phyloP scores from a whole-genome alignment of 805 yeast species.

The Candida fluviatilis region DNA sequence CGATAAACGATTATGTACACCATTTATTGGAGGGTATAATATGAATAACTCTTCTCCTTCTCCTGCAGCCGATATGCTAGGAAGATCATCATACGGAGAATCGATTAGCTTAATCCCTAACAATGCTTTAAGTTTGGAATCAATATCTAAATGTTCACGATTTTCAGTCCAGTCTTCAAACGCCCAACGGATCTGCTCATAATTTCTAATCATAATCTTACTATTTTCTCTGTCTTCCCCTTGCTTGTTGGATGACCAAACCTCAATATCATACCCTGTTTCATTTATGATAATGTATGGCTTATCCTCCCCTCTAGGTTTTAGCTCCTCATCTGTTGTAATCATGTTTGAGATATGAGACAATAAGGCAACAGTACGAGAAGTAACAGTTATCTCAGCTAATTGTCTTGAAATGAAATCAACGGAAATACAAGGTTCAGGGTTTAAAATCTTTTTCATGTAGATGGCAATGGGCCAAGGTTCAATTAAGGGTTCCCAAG shows the following conservation, averaged over 20 bases:
- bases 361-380: constrained; percentile 73
- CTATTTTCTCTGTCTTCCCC: constrained; percentile 10
- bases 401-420: constrained; percentile 72
- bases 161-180: constrained; percentile 91
- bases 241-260: constrained; percentile 64
- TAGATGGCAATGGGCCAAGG: constrained; percentile 79
- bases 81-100: constrained; percentile 50
- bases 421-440: constrained; percentile 48
- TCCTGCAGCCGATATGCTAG: constrained; percentile 61
- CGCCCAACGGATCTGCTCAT: constrained; percentile 69
- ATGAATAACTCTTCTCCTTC: constrained; percentile 81
- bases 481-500: constrained; percentile 94
- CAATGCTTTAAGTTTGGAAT: constrained; percentile 38
- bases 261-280: constrained; percentile 76
- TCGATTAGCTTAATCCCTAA: constrained; percentile 61
- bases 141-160: constrained; percentile 73
- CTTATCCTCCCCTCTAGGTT: constrained; percentile 70
- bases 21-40: constrained; percentile 56
- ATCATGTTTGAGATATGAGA: constrained; percentile 64
- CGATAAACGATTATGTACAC: constrained; percentile 68
- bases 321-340: constrained; percentile 48
- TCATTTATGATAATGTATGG: constrained; percentile 81
- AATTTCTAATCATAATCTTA: constrained; percentile 39
- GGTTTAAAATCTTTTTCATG: constrained; percentile 46
- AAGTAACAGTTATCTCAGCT: constrained; percentile 77